A percentile compares a stretch with the other conserved stretches of the same genome.
Evolutionary conservation across 495 filamentous ascomycete genomes (phyloP).

Genomic region (Monascus purpureus): DNA sequence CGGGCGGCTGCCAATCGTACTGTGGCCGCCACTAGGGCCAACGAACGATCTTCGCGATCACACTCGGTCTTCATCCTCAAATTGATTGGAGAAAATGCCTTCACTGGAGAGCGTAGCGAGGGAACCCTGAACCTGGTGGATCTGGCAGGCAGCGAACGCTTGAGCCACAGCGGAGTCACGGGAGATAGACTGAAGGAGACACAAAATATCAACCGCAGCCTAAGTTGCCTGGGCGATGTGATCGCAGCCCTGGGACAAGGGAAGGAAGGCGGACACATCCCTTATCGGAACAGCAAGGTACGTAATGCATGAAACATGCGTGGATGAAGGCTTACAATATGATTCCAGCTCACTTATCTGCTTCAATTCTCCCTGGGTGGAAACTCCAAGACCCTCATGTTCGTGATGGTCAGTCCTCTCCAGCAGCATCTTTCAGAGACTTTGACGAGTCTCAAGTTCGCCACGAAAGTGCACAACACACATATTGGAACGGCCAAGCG

Average conservation of each 20-base stretch:
- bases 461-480: conserved; percentile 85
- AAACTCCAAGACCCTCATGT: conserved; percentile 97
- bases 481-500: conserved; percentile 79
- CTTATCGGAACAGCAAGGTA: conserved; percentile 92
- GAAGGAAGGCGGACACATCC: conserved; percentile 73
- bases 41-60: conserved; percentile 83
- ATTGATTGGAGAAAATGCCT: conserved; percentile 63
- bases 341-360: conserved; percentile 75
- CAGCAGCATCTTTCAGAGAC: conserved; percentile 88
- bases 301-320: too few species aligned
- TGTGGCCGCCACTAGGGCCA: conserved; percentile 91
- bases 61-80: conserved; percentile 96
- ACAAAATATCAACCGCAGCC: conserved; percentile 89
- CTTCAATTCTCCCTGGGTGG: conserved; percentile 91
- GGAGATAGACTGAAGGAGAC: conserved; percentile 86
- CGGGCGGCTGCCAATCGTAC: conserved; percentile 72
- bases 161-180: conserved; percentile 70
- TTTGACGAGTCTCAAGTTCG: conserved; percentile 89
- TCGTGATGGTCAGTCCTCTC: conserved; percentile 91
- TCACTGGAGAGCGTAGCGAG: conserved; percentile 73
- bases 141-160: conserved; percentile 80
- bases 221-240: conserved; percentile 89
- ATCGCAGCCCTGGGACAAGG: conserved; percentile 81
- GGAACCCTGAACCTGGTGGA: conserved; percentile 95
- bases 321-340: too few species aligned